Base-by-base conservation (phyloP, 1,139 yeast species). In the Wickerhamomyces sp. region DNA sequence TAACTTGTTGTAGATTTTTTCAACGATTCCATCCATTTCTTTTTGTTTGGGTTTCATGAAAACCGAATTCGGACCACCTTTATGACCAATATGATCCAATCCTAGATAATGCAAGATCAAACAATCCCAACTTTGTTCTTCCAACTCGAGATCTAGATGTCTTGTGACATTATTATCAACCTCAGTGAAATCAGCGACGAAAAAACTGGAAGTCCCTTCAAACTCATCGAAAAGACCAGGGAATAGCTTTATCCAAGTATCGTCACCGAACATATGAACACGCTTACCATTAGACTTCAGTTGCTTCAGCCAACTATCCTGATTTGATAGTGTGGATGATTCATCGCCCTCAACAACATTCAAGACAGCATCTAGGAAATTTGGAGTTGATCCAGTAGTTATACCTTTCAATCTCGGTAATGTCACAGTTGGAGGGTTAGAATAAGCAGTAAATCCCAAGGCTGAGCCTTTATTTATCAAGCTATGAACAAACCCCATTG, bases 71-170 rank as follows among this genome's bases (percentile, higher is more conserved):
- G 99, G 94, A 0, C 99, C 99, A 35, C 96, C 95, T 61, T 90
- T 91, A 63, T 94, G 99, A 1, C 99, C 99, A 56, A 94, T 94
- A 63, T 94, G 99, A 62, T 94, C 99, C 40, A 94, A 69, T 0
- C 99, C 99, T 27, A 94, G 70, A 59, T 93, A 94, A 62, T 94
- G 99, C 43, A 94, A 68, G 42, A 94, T 85, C 51, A 93, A 67
- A 3, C 83, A 85, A 62, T 93, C 96, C 98, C 98, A 93, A 1
- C 71, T 51, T 9, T 57, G 53, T 7, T 54, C 52, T 3, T 62
- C 59, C 5, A 89, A 64, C 53, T 85, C 86, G 4, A 60, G 53
- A 41, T 78, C 80, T 36, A 93, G 64, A 62, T 93, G 98, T 44
- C 98, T 74, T 0, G 99, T 91, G 9, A 94, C 99, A 57, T 94